Evolutionary conservation across 108 stramenopile species (phyloP), one percentile per base, ranked within the genome.

Genomic region (Discostella stelligeroides): DNA sequence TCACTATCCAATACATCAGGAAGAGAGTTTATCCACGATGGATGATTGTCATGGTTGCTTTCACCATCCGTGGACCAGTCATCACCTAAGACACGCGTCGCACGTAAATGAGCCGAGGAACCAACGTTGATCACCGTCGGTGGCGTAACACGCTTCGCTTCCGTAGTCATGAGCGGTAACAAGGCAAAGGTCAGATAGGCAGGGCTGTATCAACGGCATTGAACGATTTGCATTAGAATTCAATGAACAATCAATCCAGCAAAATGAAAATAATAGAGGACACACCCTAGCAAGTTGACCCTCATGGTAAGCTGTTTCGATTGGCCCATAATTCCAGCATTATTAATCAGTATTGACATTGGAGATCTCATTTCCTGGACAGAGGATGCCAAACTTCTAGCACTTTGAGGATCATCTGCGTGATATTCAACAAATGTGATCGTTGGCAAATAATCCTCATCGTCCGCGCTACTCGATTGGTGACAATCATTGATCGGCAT

Each of bases 91-190:
- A 79, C 77, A 57, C 27, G 39, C n/a, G 79, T 66, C 21, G 79
- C 79, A 58, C 79, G 79, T 28, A 79, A 41, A 47, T 79, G 79
- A 42, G 79, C 79, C 4, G 79, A 79, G n/a, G 71, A 72, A 38
- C 66, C 70, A 7, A 79, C 71, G 45, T 79, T 79, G 1, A 79
- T 79, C 34, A 79, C 61, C 34, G 49, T 75, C 1, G 76, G 18
- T 7, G 39, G 30, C 18, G 39, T 39, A 0, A 34, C n/a, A 8
- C 57, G 30, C 20, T 17, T 58, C 24, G 21, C 53, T 11, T 25
- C 43, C 25, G 21, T 23, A 18, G 23, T 34, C 77, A 79, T 68
- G 39, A 72, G 28, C 5, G 79, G 79, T 15, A 79, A 53, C 25
- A 79, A 25, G 3, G 61, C 66, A 7, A 79, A 63, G 11, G 79